phyloP scores from a whole-genome alignment of 2,329 filamentous ascomycete genomes.

The Sporothrix schenckii region DNA sequence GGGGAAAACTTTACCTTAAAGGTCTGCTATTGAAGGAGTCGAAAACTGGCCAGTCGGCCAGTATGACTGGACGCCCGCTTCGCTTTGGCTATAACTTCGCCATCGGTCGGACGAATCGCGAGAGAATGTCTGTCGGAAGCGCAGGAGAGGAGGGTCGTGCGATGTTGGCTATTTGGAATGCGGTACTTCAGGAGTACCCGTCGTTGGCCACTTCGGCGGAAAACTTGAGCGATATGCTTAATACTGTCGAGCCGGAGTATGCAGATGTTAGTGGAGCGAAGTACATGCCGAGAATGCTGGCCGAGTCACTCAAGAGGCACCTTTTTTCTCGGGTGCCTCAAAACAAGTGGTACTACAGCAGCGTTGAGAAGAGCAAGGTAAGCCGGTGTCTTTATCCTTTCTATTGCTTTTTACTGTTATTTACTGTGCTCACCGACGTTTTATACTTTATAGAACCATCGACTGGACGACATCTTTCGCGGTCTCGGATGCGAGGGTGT shows the following conservation, averaged over 20 bases:
- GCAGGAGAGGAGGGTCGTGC: not conserved
- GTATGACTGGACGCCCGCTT: not conserved
- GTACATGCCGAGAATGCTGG: not conserved
- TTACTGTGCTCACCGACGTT: not conserved
- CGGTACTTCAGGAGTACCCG: not conserved
- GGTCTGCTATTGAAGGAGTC: not conserved
- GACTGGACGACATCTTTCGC: not conserved
- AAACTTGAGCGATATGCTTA: not conserved
- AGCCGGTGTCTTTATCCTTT: too few species aligned
- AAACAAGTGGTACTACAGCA: not conserved
- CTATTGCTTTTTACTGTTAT: not conserved
- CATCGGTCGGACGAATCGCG: not conserved
- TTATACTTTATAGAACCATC: not conserved
- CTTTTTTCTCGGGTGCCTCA: not conserved
- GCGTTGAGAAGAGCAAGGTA: not conserved
- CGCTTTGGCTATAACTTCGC: conserved; percentile 5
- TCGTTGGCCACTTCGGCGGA: not conserved
- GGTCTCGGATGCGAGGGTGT: not conserved
- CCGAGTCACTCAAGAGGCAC: not conserved
- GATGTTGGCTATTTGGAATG: not conserved
- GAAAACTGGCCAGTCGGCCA: not conserved
- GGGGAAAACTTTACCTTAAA: not conserved
- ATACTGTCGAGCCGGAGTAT: not conserved
- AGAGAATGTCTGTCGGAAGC: not conserved
- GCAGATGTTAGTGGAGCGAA: not conserved